phyloP scores from a whole-genome alignment of 2,329 filamentous ascomycete species.

The Pseudogymnoascus sp. region DNA sequence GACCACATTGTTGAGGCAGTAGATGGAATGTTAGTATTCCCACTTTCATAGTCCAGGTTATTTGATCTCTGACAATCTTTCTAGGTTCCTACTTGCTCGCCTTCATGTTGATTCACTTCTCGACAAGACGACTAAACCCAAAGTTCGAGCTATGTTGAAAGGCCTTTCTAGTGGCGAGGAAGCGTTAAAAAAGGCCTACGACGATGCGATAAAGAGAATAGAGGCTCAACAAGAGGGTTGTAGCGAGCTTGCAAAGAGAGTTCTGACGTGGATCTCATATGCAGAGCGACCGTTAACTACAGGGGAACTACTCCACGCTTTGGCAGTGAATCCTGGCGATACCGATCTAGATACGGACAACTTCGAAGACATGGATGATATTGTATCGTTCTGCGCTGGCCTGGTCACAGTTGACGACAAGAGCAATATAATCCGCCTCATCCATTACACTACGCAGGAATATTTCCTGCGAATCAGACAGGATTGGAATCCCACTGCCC shows the following conservation, averaged over 20 bases:
- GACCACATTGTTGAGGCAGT: neutral
- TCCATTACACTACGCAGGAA: conserved; percentile 24
- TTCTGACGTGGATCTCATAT: neutral
- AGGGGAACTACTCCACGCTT: neutral
- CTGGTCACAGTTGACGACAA: conserved; percentile 14
- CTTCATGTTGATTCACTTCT: neutral
- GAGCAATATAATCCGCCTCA: conserved; percentile 14
- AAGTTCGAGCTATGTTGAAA: neutral
- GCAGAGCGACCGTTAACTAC: neutral
- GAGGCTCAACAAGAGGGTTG: neutral
- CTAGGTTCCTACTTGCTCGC: neutral
- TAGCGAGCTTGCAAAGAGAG: neutral
- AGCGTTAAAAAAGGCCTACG: neutral
- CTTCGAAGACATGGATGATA: conserved; percentile 10
- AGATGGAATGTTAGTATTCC: neutral
- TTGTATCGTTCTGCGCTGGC: conserved; percentile 21
- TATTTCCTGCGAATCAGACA: conserved; percentile 15
- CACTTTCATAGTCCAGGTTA: neutral
- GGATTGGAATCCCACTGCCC: neutral
- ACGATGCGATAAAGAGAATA: neutral
- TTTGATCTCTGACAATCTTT: neutral
- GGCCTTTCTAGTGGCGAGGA: neutral
- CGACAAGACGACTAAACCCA: neutral
- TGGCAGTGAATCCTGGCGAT: neutral
- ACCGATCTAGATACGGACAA: neutral